A percentile compares a stretch with the other conserved stretches of the same genome.
These are phyloP conservation scores for Sporothrix euskadiensis DNA, from an alignment of 2,329 filamentous ascomycete species.

Conservation along the genomic window DNA sequence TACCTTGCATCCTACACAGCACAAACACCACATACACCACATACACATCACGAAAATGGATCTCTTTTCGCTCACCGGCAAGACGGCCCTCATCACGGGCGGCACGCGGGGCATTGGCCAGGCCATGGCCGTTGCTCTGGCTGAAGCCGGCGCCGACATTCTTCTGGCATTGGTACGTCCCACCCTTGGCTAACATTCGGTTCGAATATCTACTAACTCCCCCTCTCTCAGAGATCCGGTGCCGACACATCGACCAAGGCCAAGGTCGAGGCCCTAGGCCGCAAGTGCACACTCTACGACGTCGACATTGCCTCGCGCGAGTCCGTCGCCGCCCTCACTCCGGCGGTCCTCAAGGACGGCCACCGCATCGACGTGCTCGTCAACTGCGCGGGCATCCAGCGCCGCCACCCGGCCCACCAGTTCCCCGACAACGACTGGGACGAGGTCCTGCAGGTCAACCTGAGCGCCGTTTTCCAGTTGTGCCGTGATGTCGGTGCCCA, in stretches of 20 bases:
- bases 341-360: conserved; percentile 52
- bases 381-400: conserved; percentile 86
- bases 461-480: conserved; percentile 76
- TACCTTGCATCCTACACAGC: background rate
- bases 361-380: conserved; percentile 68
- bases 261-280: conserved; percentile 64
- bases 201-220: background rate
- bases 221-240: conserved; percentile 39
- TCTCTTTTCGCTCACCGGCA: conserved; percentile 58
- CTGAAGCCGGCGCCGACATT: conserved; percentile 60
- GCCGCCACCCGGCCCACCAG: conserved; percentile 69
- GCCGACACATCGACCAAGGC: conserved; percentile 55
- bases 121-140: conserved; percentile 57
- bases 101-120: conserved; percentile 60
- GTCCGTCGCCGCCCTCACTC: conserved; percentile 62
- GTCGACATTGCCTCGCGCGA: conserved; percentile 65
- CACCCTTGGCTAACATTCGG: background rate
- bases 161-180: conserved; percentile 45
- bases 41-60: conserved; percentile 25
- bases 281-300: conserved; percentile 66
- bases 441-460: conserved; percentile 81
- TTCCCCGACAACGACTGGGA: conserved; percentile 80
- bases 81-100: conserved; percentile 60
- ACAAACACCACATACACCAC: background rate
- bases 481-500: conserved; percentile 76